Evolutionary conservation across 768 basidiomycete genomes (phyloP), one percentile per base, ranked within the genome.

Genomic region (Leccinum variicolor): DNA sequence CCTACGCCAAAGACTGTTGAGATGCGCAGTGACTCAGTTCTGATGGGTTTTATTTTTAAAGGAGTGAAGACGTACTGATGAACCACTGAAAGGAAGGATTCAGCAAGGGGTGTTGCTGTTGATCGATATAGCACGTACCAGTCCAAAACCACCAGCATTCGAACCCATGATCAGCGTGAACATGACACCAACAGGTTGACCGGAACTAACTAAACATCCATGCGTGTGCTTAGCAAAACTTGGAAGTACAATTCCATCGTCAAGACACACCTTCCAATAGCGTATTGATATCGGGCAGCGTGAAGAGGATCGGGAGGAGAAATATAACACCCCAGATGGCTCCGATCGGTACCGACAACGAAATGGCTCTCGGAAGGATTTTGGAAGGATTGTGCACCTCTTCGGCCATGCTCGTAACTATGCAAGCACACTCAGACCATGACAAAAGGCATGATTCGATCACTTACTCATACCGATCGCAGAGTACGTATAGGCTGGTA

Each of bases 391-490:
- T 75, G 50, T 80, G 79, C 1, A 86, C 85, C 68, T 88, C 86
- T 65, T 87, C 86, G 3, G 84, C 82, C 81, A 88, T 82, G 60
- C 81, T 84, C 15, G 84, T 76, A 39, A 86, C 82, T 84, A 50
- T 21, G 3, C 54, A 48, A 49, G 26, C 8, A 39, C 2, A 21
- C 14, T 69, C 51, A 57, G 54, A 50, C 2, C 7, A 55, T 8
- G 33, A 53, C 13, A 25, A 21, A 28, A 28, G 59, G 43, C 29
- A 28, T 8, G 34, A 29, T 58, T 19, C 6, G 25, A 39, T 48
- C 14, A 62, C 73, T 56, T 59, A 83, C 82, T 82, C 84, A 86
- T 87, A 56, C 86, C 86, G 59, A 82, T 80, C 15, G 80, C 84
- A 34, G 85, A 65, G 57, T 77, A 83, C 0, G 81, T 81, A 57